Evolutionary conservation across 768 basidiomycete genomes (phyloP), one percentile per base, ranked within the genome.

Genomic region (Lyophyllum decastes): DNA sequence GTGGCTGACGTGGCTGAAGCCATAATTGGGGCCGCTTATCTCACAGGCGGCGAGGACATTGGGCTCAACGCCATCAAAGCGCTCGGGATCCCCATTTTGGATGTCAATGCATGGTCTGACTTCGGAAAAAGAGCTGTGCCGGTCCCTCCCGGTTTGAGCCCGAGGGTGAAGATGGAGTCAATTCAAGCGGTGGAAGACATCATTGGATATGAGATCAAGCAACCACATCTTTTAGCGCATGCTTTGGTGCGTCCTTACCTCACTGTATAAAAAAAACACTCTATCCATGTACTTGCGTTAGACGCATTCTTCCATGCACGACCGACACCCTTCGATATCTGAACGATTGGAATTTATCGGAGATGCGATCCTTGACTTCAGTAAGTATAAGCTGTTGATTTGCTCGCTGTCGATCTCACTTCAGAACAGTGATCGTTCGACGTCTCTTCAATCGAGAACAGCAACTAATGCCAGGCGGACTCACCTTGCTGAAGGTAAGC

Each of bases 1-100:
- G 78, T 93, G 26, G 92, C 93, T 49, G 93, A 95, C 71, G 89
- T 93, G 43, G 82, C 84, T 9, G 93, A 95, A 71, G 90, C 93
- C 3, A 84, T 94, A 58, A 85, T 94, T 25, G 93, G 88, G 33
- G 92, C 92, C 17, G 90, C 89, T 4, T 93, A 87, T 67, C 76
- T 90, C 45, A 84, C 87, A 22, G 88, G 88, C 11, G 92, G 91
- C 52, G 76, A 79, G 49, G 87, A 90, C 52, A 70, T 73, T 19
- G 92, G 88, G 6, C 78, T 92, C 46, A 79, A 79, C 58, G 83
- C 79, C 22, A 79, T 82, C 43, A 90, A 89, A 66, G 79, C 79
- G 22, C 73, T 95, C 64, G 79, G 82, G 51, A 73, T 94, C 35
- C 84, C 86, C 1, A 73, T 92, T n/a, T 79, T 81, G 2, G 74